phyloP scores from a whole-genome alignment of 2,329 filamentous ascomycete genomes.

The Erysiphe pulchra region DNA sequence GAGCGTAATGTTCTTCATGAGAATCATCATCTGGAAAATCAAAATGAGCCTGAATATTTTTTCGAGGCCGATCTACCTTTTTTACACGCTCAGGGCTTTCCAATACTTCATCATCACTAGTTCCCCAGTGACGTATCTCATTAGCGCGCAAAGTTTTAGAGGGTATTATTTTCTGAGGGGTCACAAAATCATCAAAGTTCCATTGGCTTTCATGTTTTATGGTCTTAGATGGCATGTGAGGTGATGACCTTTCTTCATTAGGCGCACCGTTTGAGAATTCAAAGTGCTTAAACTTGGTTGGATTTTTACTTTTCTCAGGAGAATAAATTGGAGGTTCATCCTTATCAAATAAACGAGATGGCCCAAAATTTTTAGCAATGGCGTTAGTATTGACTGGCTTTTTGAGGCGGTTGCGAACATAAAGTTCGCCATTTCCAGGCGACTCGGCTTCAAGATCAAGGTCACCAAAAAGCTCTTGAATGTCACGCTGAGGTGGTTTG shows the following conservation, averaged over 20 bases:
- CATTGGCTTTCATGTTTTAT: constrained; percentile 51
- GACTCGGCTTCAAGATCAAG: constrained; percentile 7
- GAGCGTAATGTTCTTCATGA: constrained; percentile 24
- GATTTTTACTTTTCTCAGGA: constrained; percentile 31
- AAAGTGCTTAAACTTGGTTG: constrained; percentile 67
- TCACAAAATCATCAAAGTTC: constrained; percentile 71
- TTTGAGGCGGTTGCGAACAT: too few species aligned
- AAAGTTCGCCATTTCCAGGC: too few species aligned
- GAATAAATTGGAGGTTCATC: constrained; percentile 22
- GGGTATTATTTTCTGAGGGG: constrained; percentile 45
- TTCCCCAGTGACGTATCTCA: constrained; percentile 56
- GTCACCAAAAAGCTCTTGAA: constrained; percentile 43
- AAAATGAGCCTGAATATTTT: constrained; percentile 62
- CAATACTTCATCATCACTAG: constrained; percentile 34
- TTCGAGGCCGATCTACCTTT: constrained; percentile 40
- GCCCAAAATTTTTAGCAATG: constrained; percentile 29
- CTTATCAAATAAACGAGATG: constrained; percentile 30
- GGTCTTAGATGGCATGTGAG: constrained; percentile 16
- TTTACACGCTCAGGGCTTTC: constrained; percentile 32
- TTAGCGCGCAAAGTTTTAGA: constrained; percentile 34
- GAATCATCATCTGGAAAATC: constrained; percentile 54
- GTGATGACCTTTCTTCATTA: constrained; percentile 3
- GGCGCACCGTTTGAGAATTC: constrained; percentile 43
- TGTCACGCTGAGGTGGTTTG: constrained; percentile 42
- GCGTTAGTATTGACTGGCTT: background rate